These are phyloP conservation scores for Trichoderma parareesei DNA, from an alignment of 495 filamentous ascomycete species.

Conservation along the genomic window DNA sequence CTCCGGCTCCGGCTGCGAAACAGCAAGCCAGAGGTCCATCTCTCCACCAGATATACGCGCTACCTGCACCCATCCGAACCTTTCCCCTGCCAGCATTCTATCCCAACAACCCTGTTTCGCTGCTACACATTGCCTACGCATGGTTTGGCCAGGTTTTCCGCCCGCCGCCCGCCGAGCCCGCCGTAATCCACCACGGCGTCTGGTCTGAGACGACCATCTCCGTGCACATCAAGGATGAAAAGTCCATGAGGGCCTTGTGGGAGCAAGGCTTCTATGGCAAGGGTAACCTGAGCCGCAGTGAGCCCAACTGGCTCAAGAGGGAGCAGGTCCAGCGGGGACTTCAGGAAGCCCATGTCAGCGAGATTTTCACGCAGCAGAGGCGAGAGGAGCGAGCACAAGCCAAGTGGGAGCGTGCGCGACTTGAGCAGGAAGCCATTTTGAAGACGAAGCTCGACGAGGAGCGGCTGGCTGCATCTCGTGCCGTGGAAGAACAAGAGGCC, in stretches of 20 bases:
- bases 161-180: conserved; percentile 58
- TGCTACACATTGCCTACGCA: conserved; percentile 67
- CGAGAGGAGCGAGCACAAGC: conserved; percentile 72
- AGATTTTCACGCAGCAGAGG: conserved; percentile 68
- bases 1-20: conserved; percentile 17
- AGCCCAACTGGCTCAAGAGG: conserved; percentile 83
- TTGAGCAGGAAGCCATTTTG: conserved; percentile 72
- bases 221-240: conserved; percentile 72
- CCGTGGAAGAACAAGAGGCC: neutral
- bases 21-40: conserved; percentile 24
- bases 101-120: conserved; percentile 84
- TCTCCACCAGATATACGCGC: conserved; percentile 63
- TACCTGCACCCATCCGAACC: conserved; percentile 69
- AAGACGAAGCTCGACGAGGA: conserved; percentile 57
- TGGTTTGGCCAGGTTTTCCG: conserved; percentile 66
- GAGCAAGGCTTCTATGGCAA: conserved; percentile 95
- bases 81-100: conserved; percentile 80
- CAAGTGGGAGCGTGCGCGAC: conserved; percentile 84
- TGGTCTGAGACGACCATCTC: conserved; percentile 75
- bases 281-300: conserved; percentile 83
- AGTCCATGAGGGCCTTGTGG: conserved; percentile 75
- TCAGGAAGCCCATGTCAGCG: conserved; percentile 48
- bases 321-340: conserved; percentile 65
- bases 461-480: conserved; percentile 20
- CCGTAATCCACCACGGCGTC: conserved; percentile 54